Base-by-base conservation (phyloP, 2,329 filamentous ascomycete genomes). In the Alternaria longipes region DNA sequence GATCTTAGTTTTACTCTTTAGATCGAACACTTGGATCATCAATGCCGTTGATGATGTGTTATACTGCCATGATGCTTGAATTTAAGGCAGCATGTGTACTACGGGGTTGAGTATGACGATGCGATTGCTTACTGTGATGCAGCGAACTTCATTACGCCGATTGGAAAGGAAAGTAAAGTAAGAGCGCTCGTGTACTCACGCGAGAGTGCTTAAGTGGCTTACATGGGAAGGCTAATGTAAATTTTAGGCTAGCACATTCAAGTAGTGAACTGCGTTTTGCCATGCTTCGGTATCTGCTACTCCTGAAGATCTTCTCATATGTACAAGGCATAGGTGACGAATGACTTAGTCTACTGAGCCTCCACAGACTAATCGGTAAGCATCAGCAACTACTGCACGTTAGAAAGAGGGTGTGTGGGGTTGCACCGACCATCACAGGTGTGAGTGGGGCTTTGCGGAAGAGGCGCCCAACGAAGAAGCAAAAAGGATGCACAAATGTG, bases 371-470 rank as follows among this genome's bases (percentile, higher is more conserved):
- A 26, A 38, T 38, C 46, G 14, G 46, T 50, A 12, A 26, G 22
- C 20, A 38, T 38, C 32, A 36, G 32, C 30, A 32, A 50, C 46
- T 50, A 50, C 46, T 50, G 46, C 46, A 50, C 46, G 46, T 50
- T 50, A 38, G 30, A 50, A 24, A 20, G 12, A 24, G 20, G 14
- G 32, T 50, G 46, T 50, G 46, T 50, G 46, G 46, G 46, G 46
- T 50, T 36, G 16, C 46, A 50, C 46, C 20, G 32, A 50, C 36
- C 46, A 5, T 12, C 20, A 14, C 32, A 50, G 32, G 46, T 50
- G 30, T 50, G 46, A 26, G 46, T 50, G 46, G 46, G 32, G 46
- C 46, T 50, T 20, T 5, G 46, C 46, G 46, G 46, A 20, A 50
- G 46, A 36, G 46, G 46, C 46, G 46, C 20, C 22, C 32, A 8